A percentile compares a stretch with the other conserved stretches of the same genome.
These are phyloP conservation scores for Blastobotrys buckinghamii DNA, from an alignment of 1,139 yeast genomes.

Conservation along the genomic window DNA sequence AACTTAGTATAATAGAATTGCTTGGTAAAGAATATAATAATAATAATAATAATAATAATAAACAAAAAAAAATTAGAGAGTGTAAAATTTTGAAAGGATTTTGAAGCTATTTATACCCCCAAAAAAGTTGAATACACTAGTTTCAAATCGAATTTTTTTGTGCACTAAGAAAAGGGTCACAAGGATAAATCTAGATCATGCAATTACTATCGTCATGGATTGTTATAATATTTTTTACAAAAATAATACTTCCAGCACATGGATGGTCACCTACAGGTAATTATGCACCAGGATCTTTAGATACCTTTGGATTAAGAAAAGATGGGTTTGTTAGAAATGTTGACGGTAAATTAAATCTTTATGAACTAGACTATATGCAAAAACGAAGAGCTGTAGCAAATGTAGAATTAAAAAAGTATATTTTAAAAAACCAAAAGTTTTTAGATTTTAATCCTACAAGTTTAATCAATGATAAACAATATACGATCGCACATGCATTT, in stretches of 20 bases:
- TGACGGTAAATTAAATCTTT: not conserved
- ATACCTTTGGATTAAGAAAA: not conserved
- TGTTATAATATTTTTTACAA: not conserved
- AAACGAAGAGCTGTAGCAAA: conserved; percentile 14
- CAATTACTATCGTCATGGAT: not conserved
- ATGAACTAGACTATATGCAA: conserved; percentile 16
- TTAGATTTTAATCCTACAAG: conserved; percentile 23
- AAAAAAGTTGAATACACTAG: not conserved
- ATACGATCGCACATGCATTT: conserved; percentile 57
- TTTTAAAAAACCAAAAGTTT: conserved; percentile 34
- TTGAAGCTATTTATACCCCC: not conserved
- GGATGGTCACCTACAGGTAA: conserved; percentile 19
- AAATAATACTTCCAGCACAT: no score
- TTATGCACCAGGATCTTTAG: conserved; percentile 20
- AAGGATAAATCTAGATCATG: not conserved
- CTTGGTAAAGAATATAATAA: not conserved
- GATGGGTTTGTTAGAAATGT: conserved; percentile 1
- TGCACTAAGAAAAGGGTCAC: not conserved
- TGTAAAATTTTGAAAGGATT: no score
- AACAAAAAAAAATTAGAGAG: no score
- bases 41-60: no score
- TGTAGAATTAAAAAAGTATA: conserved; percentile 13
- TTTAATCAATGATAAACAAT: conserved; percentile 4
- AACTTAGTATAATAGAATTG: no score
- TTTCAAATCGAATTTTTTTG: not conserved